phyloP scores from a whole-genome alignment of 495 filamentous ascomycete genomes.

The Amniculicola lignicola region DNA sequence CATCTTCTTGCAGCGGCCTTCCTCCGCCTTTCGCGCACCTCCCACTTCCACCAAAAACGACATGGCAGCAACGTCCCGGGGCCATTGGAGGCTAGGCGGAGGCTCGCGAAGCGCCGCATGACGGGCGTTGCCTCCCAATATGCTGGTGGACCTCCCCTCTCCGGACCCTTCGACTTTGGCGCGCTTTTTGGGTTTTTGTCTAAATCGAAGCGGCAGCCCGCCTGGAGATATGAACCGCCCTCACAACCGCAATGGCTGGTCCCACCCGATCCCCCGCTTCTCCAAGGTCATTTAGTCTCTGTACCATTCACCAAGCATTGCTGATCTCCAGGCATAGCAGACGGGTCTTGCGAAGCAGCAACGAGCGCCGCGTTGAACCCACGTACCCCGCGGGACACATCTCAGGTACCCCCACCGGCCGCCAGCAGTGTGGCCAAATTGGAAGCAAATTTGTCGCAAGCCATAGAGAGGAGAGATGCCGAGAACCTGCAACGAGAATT shows the following conservation, averaged over 20 bases:
- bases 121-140: constrained; percentile 3
- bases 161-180: constrained; percentile 9
- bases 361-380: no score
- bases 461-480: no score
- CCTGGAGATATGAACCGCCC: constrained; percentile 33
- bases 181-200: constrained; percentile 17
- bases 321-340: no score
- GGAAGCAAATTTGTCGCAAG: no score
- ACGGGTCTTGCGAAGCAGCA: no score
- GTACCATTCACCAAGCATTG: constrained; percentile 5
- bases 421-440: no score
- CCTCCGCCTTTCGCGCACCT: constrained; percentile 12
- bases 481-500: no score
- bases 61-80: constrained; percentile 38
- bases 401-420: no score
- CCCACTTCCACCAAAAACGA: constrained; percentile 19
- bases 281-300: background rate
- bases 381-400: no score
- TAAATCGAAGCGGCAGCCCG: background rate
- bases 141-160: background rate
- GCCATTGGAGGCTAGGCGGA: constrained; percentile 34
- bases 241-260: constrained; percentile 1
- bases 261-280: no score
- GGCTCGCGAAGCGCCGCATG: constrained; percentile 28
- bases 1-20: constrained; percentile 17